These are phyloP conservation scores for Ettlia oleoabundans DNA, from an alignment of 139 green algal genomes.

Conservation along the genomic window DNA sequence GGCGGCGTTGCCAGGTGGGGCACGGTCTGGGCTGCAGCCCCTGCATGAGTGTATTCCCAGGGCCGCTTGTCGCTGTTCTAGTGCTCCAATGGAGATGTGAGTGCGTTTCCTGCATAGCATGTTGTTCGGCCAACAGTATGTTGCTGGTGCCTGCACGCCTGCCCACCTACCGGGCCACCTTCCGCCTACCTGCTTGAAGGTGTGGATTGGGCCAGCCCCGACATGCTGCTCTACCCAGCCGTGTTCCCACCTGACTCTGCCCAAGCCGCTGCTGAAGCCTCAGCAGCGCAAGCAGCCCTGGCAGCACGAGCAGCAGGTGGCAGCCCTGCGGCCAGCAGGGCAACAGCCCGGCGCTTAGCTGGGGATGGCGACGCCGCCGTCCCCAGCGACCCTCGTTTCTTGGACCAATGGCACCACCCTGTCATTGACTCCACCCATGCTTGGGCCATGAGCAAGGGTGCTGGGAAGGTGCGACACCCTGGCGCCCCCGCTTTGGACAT, in stretches of 20 bases:
- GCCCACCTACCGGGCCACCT: not conserved
- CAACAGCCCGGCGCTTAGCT: not conserved
- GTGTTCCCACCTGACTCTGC: not conserved
- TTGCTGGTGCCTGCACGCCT: no score
- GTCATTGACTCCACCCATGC: not conserved
- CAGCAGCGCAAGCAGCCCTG: not conserved
- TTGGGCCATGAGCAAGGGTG: constrained; percentile 1
- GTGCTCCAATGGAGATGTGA: no score
- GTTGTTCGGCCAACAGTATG: no score
- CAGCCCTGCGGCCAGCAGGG: not conserved
- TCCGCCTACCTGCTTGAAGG: not conserved
- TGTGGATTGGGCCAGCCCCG: constrained; percentile 2
- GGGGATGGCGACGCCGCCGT: no score
- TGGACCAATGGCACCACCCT: not conserved
- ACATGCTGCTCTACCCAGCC: not conserved
- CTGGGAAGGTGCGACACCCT: not conserved
- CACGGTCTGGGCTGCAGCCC: not conserved
- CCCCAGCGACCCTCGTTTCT: not conserved
- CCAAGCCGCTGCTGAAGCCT: not conserved
- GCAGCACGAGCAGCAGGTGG: not conserved
- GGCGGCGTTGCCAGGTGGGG: not conserved
- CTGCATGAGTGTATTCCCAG: no score
- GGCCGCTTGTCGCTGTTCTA: no score
- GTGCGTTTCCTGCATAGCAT: no score
- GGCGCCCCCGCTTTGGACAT: not conserved